These are phyloP conservation scores for Gentiana straminea DNA, from an alignment of 257 asterid species.

Conservation along the genomic window DNA sequence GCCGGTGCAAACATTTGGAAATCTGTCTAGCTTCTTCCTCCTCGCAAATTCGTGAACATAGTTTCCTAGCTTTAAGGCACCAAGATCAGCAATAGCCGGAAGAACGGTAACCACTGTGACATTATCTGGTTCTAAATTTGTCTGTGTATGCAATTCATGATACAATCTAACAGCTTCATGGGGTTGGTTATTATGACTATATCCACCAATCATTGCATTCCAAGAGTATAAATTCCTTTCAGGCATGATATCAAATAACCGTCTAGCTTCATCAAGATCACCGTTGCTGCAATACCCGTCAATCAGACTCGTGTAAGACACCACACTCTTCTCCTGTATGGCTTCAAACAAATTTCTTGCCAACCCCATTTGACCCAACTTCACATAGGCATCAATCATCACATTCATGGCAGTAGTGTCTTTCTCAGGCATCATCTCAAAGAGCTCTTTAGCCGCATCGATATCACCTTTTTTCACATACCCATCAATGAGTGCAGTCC, in stretches of 20 bases:
- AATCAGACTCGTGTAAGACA: slow-evolving; percentile 87
- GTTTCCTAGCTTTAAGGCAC: slow-evolving; percentile 76
- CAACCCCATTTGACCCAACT: slow-evolving; percentile 46
- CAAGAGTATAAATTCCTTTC: slow-evolving; percentile 69
- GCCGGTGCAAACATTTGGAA: slow-evolving; percentile 70
- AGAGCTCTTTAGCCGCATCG: slow-evolving; percentile 34
- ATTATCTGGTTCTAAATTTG: slow-evolving; percentile 48
- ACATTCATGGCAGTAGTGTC: slow-evolving; percentile 65
- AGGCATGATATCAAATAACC: slow-evolving; percentile 63
- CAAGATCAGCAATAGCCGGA: slow-evolving; percentile 86
- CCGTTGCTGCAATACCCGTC: slow-evolving; percentile 69
- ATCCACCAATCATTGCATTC: slow-evolving; percentile 92
- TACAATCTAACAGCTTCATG: slow-evolving; percentile 59
- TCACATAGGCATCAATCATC: slow-evolving; percentile 79
- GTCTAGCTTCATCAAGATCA: slow-evolving; percentile 43
- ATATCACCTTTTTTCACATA: slow-evolving; percentile 53
- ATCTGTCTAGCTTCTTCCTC: slow-evolving; percentile 51
- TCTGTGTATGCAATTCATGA: slow-evolving; percentile 37
- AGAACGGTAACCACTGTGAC: slow-evolving; percentile 69
- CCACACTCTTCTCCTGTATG: slow-evolving; percentile 64
- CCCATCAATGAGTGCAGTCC: slow-evolving; percentile 85
- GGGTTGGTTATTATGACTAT: slow-evolving; percentile 56
- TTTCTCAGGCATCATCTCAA: slow-evolving; percentile 46
- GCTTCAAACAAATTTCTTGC: slow-evolving; percentile 56
- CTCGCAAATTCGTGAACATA: slow-evolving; percentile 52